A percentile compares a stretch with the other conserved stretches of the same genome.
phyloP scores from a whole-genome alignment of 192 early-diverging fungal genomes.

The Geranomyces michiganensis region DNA sequence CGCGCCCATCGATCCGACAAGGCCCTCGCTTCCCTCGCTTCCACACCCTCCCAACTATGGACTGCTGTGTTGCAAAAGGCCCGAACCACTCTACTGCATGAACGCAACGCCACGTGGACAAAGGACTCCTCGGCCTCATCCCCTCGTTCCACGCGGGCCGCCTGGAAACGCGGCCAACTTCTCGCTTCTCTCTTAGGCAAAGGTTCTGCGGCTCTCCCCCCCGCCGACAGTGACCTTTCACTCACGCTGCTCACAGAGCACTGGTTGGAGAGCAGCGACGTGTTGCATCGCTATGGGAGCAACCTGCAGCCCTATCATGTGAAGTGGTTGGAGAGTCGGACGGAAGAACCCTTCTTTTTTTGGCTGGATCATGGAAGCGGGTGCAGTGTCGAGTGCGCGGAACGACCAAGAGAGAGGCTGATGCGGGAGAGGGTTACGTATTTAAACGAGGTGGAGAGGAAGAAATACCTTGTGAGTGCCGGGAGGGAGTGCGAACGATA shows the following conservation, averaged over 20 bases:
- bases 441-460: slow-evolving; percentile 7
- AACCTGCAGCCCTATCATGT: slow-evolving; percentile 13
- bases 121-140: not conserved
- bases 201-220: not conserved
- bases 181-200: slow-evolving; percentile 5
- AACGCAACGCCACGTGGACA: slow-evolving; percentile 9
- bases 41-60: slow-evolving; percentile 8
- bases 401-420: slow-evolving; percentile 5
- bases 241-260: slow-evolving; percentile 16
- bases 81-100: slow-evolving; percentile 2
- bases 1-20: slow-evolving; percentile 1
- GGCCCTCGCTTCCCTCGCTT: slow-evolving; percentile 6
- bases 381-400: not conserved
- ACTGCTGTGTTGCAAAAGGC: not conserved
- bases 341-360: slow-evolving; percentile 12
- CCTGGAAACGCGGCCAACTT: slow-evolving; percentile 5
- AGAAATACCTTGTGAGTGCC: not conserved
- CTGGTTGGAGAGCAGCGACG: slow-evolving; percentile 5
- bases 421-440: slow-evolving; percentile 11
- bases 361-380: slow-evolving; percentile 16
- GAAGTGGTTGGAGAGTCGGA: not conserved
- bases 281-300: slow-evolving; percentile 10
- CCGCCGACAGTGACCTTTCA: not conserved
- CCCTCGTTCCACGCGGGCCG: not conserved
- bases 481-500: not conserved